These are phyloP conservation scores for Cryptococcus deneoformans DNA, from an alignment of 1,284 basidiomycete species.

Conservation along the genomic window DNA sequence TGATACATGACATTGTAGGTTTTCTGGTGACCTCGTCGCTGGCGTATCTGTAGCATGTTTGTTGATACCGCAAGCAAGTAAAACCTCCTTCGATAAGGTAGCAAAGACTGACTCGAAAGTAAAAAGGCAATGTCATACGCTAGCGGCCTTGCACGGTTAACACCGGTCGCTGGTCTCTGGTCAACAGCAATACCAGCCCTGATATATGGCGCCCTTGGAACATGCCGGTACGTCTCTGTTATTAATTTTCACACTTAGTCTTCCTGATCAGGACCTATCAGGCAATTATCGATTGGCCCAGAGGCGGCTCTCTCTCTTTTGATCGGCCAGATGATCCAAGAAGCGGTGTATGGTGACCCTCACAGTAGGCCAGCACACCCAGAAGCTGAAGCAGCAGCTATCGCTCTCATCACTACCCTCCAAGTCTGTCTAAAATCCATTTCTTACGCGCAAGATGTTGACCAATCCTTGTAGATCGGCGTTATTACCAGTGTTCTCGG, in stretches of 20 bases:
- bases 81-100: not conserved
- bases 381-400: conserved; percentile 56
- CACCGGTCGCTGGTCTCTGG: conserved; percentile 79
- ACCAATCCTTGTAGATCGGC: conserved; percentile 60
- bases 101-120: not conserved
- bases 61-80: conserved; percentile 73
- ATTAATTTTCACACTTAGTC: conserved; percentile 29
- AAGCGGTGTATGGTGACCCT: conserved; percentile 62
- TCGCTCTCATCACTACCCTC: conserved; percentile 72
- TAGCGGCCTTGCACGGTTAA: conserved; percentile 74
- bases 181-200: conserved; percentile 77
- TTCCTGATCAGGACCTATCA: conserved; percentile 5
- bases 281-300: conserved; percentile 64
- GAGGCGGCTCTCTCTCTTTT: conserved; percentile 88
- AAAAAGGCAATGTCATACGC: conserved; percentile 75
- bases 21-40: conserved; percentile 81
- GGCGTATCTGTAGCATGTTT: conserved; percentile 82
- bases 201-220: conserved; percentile 80
- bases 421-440: conserved; percentile 56
- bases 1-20: conserved; percentile 50
- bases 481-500: conserved; percentile 82
- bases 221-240: conserved; percentile 53
- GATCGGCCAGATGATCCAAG: conserved; percentile 79
- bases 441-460: not conserved
- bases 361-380: conserved; percentile 57